Base-by-base conservation (phyloP, 2,329 filamentous ascomycete species). In the Rhexocercosporidium sp. region DNA sequence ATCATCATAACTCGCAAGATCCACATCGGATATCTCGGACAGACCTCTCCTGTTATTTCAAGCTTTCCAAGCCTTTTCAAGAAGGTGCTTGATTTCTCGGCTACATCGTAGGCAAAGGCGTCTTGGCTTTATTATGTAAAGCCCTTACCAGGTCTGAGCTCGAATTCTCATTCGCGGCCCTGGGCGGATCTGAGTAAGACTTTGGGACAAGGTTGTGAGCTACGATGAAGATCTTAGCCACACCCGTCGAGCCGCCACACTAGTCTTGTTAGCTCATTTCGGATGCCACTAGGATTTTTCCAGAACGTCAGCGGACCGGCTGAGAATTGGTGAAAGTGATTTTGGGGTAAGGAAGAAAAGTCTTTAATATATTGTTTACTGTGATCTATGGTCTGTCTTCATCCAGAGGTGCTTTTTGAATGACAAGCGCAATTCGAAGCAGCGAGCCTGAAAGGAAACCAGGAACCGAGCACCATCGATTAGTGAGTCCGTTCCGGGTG, bases 191-290 rank as follows among this genome's bases (percentile, higher is more conserved):
- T 8, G 25, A 44, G 53, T 56, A 60, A n/a, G 39, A 47, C 25
- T 22, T 62, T 66, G n/a, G 22, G 27, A 41, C 49, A 62, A 65
- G 22, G 51, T 62, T 62, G 14, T 37, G 22, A 47, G 61, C 61
- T 64, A 61, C 20, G 37, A 20, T 51, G 62, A 47, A 49, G 66
- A 68, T 68, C 66, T 41, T 62, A 44, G 66, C 66, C 49, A 65
- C 44, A 62, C 51, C 59, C 66, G 66, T 56, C 66, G 20, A 59
- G 31, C 37, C n/a, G 31, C 22, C 27, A 29, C 51, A 49, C 31
- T 27, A 41, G n/a, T n/a, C n/a, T n/a, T n/a, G n/a, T n/a, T n/a
- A n/a, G n/a, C n/a, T n/a, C n/a, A n/a, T n/a, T n/a, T n/a, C n/a
- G n/a, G n/a, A 16, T 56, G 31, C 46, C 22, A 11, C n/a, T n/a